These are phyloP conservation scores for Pythium guiyangense DNA, from an alignment of 352 stramenopile species.

Conservation along the genomic window DNA sequence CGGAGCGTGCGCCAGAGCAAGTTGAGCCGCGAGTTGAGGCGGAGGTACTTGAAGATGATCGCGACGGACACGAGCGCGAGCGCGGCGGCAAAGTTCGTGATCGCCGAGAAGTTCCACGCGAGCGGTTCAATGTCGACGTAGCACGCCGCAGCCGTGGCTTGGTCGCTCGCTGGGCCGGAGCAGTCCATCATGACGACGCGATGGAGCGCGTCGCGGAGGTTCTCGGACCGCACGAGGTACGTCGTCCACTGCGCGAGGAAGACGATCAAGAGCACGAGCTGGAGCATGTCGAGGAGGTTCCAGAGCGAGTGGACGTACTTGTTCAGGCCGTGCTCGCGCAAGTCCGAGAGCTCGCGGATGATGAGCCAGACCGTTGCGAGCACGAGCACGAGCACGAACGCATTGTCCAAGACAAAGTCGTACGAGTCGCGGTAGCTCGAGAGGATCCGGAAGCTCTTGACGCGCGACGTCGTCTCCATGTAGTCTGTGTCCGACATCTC, in stretches of 20 bases:
- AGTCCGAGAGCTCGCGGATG: slow-evolving; percentile 46
- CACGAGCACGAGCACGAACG: slow-evolving; percentile 58
- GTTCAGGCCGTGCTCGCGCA: slow-evolving; percentile 37
- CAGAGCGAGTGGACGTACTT: slow-evolving; percentile 77
- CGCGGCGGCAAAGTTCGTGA: slow-evolving; percentile 55
- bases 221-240: slow-evolving; percentile 48
- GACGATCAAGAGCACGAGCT: slow-evolving; percentile 61
- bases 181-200: slow-evolving; percentile 51
- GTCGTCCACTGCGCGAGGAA: slow-evolving; percentile 57
- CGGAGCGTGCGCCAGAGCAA: slow-evolving; percentile 76
- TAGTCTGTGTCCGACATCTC: slow-evolving; percentile 79
- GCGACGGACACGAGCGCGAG: slow-evolving; percentile 68
- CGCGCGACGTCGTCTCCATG: slow-evolving; percentile 59
- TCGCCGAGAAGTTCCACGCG: slow-evolving; percentile 35
- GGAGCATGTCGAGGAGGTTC: slow-evolving; percentile 73
- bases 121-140: slow-evolving; percentile 58
- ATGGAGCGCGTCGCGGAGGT: slow-evolving; percentile 45
- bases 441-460: slow-evolving; percentile 74
- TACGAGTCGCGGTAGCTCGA: slow-evolving; percentile 36
- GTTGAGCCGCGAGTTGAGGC: slow-evolving; percentile 69
- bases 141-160: slow-evolving; percentile 35
- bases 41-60: slow-evolving; percentile 84
- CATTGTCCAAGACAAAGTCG: slow-evolving; percentile 46
- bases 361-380: slow-evolving; percentile 44
- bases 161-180: slow-evolving; percentile 32